A percentile compares a stretch with the other conserved stretches of the same genome.
Evolutionary conservation across 192 early-diverging fungal genomes (phyloP).

Genomic region (Coemansia asiatica): DNA sequence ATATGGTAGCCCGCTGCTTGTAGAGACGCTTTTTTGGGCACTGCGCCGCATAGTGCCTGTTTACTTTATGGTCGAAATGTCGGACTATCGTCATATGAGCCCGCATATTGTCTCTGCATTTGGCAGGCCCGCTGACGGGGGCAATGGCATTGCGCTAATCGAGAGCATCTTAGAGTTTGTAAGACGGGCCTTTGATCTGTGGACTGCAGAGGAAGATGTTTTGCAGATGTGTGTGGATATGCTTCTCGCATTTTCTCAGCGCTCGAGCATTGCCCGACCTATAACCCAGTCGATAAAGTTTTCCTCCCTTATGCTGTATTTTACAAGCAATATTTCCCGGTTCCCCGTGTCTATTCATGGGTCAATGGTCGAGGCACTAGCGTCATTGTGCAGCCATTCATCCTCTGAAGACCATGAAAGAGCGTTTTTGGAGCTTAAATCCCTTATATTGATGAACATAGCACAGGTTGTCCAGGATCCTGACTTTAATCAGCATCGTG

Average conservation of each 20-base stretch:
- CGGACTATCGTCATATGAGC: constrained; percentile 36
- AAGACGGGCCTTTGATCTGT: constrained; percentile 37
- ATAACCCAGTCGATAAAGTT: constrained; percentile 34
- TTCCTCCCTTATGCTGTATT: constrained; percentile 30
- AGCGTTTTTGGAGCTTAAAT: constrained; percentile 35
- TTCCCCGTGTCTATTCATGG: constrained; percentile 51
- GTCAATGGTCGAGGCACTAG: constrained; percentile 44
- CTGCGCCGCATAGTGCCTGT: constrained; percentile 46
- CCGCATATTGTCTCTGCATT: constrained; percentile 31
- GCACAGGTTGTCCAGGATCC: constrained; percentile 9
- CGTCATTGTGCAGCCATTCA: constrained; percentile 38
- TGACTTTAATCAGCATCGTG: constrained; percentile 9
- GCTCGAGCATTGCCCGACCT: constrained; percentile 32
- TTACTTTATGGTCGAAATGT: constrained; percentile 35
- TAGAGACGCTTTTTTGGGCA: constrained; percentile 50
- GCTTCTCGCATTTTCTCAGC: constrained; percentile 38
- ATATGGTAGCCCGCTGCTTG: constrained; percentile 43
- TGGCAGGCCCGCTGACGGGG: constrained; percentile 27
- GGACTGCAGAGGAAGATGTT: constrained; percentile 47
- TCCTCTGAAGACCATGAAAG: constrained; percentile 26
- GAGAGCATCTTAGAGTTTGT: constrained; percentile 32
- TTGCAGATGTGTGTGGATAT: constrained; percentile 46
- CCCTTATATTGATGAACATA: constrained; percentile 26
- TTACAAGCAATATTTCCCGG: constrained; percentile 32
- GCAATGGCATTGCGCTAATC: constrained; percentile 26